phyloP scores from a whole-genome alignment of 345 rosid genomes.

The Lepidium africanum region DNA sequence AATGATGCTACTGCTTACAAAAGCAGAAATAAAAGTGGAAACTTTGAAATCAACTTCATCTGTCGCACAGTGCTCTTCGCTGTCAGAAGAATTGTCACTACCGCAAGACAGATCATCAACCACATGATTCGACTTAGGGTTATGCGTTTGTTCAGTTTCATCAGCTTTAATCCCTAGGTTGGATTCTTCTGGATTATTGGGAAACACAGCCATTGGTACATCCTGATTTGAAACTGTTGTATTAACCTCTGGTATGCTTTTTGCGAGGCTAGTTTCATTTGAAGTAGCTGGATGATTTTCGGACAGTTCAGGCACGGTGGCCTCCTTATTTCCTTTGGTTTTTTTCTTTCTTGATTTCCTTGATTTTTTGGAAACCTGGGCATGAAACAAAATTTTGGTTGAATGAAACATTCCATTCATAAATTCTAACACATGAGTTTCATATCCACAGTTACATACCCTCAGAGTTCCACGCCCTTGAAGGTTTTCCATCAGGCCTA shows the following conservation, averaged over 20 bases:
- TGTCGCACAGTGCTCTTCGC: slow-evolving; percentile 45
- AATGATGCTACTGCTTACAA: slow-evolving; percentile 71
- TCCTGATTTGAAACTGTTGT: slow-evolving; percentile 17
- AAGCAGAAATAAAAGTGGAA: slow-evolving; percentile 63
- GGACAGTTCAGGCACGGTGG: slow-evolving; percentile 32
- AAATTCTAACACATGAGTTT: background rate
- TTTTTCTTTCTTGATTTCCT: slow-evolving; percentile 63
- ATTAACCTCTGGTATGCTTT: slow-evolving; percentile 26
- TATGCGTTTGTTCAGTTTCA: slow-evolving; percentile 28
- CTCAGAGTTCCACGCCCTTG: slow-evolving; percentile 87
- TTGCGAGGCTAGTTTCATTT: slow-evolving; percentile 27
- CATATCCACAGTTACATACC: slow-evolving; percentile 42
- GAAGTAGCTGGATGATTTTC: slow-evolving; percentile 32
- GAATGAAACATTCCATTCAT: background rate
- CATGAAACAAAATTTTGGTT: slow-evolving; percentile 16
- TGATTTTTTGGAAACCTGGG: slow-evolving; percentile 77
- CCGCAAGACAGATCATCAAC: slow-evolving; percentile 42
- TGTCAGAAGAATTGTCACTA: slow-evolving; percentile 59
- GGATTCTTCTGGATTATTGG: slow-evolving; percentile 20
- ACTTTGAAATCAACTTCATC: slow-evolving; percentile 92
- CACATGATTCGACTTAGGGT: slow-evolving; percentile 25
- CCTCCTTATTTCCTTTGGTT: slow-evolving; percentile 22
- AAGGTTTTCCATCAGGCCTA: slow-evolving; percentile 79
- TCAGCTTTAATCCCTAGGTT: slow-evolving; percentile 26
- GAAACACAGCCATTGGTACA: slow-evolving; percentile 22